Conservation (phyloP, 805 yeast species). For the Diddensiella transvaalensis region DNA sequence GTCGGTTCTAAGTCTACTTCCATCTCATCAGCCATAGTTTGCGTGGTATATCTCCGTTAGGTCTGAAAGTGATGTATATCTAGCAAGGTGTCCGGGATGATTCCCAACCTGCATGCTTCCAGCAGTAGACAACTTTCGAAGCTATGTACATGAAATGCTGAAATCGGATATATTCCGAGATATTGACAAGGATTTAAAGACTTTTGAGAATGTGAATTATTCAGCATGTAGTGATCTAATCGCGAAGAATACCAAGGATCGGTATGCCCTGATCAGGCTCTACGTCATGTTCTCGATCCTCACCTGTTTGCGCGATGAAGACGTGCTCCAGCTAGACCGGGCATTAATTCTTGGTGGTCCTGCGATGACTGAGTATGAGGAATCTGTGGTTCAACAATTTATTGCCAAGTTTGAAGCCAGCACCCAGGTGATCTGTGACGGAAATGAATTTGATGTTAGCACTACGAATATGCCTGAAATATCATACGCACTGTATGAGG, state of each 20-base stretch:
- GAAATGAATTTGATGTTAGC: neutral
- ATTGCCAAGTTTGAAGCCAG: too few relatives aligned
- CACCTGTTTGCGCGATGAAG: neutral
- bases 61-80: neutral
- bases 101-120: neutral
- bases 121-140: neutral
- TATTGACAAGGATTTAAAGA: neutral
- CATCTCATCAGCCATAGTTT: conserved; percentile 16
- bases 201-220: too few relatives aligned
- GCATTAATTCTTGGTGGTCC: conserved; percentile 6
- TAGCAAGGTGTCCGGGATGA: neutral
- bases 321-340: neutral
- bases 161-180: neutral
- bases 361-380: neutral
- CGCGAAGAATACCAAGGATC: too few relatives aligned
- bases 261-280: too few relatives aligned
- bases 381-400: neutral
- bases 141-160: neutral
- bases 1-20: conserved; percentile 18
- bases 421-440: too few relatives aligned
- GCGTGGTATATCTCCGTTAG: too few relatives aligned
- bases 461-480: neutral
- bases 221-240: too few relatives aligned
- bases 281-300: neutral
- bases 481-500: neutral